Evolutionary conservation across 495 filamentous ascomycete genomes (phyloP), one percentile per base, ranked within the genome.

Genomic region (Trichoderma gamsii): DNA sequence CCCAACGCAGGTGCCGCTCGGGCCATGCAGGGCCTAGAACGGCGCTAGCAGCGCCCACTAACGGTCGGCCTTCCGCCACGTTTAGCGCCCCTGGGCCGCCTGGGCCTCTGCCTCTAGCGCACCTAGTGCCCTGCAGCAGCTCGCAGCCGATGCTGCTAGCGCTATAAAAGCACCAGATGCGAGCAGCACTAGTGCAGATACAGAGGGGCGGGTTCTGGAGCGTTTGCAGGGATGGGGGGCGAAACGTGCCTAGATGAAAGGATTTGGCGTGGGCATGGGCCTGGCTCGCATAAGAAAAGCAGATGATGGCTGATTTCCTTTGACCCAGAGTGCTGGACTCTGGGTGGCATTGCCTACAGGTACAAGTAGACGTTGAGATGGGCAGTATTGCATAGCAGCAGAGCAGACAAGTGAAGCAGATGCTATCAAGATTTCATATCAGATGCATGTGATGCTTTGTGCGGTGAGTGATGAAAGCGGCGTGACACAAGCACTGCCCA

Each of bases 1-100:
- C 44, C n/a, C 44, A n/a, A 49, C 44, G n/a, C 35, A 49, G 44
- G 15, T 61, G 23, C 56, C 56, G 56, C 56, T 61, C 25, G 56
- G 56, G 56, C 56, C 56, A 61, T 25, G 9, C 56, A 61, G 56
- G 27, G 56, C 56, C 56, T 61, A 61, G 56, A 61, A 27, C 56
- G 27, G 56, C 44, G 8, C 25, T 11, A n/a, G 56, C 56, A 13
- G 9, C 23, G 7, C 6, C 56, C 56, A 61, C 56, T 32, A 61
- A 13, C 35, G n/a, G 56, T 13, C 23, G 51, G 44, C 44, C 44
- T 16, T 49, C 44, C 44, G 44, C 44, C 16, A 56, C 16, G 51
- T 56, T 56, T 56, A 56, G 51, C 51, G 51, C 13, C 27, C 27
- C 27, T 15, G 56, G 23, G 23, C 23, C 23, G 35, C 35, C 23